A percentile compares a stretch with the other conserved stretches of the same genome.
phyloP scores from a whole-genome alignment of 768 basidiomycete genomes.

The Epithele typhae region DNA sequence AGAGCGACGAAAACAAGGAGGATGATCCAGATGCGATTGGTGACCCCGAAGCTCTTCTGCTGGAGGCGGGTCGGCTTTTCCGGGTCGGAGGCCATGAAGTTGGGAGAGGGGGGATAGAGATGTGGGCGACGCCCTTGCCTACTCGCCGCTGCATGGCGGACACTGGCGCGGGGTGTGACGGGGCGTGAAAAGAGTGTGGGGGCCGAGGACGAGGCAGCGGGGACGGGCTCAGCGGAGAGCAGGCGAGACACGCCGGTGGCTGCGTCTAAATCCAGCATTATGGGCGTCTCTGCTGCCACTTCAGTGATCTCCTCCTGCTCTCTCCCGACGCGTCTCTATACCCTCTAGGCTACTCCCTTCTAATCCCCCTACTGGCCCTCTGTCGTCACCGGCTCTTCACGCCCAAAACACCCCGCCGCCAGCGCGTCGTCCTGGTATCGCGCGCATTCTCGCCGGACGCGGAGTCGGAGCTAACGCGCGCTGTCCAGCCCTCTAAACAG shows the following conservation, averaged over 20 bases:
- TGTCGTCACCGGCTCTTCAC: not conserved
- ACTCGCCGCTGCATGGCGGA: slow-evolving; percentile 56
- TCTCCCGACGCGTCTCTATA: not conserved
- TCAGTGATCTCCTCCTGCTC: not conserved
- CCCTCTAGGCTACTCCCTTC: not conserved
- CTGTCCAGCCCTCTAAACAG: no score
- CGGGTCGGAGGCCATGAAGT: slow-evolving; percentile 41
- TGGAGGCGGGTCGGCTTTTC: slow-evolving; percentile 51
- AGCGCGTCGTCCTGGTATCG: no score
- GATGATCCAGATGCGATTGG: slow-evolving; percentile 67
- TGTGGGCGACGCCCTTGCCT: slow-evolving; percentile 51
- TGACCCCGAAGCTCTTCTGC: slow-evolving; percentile 57
- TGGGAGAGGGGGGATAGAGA: slow-evolving; percentile 41
- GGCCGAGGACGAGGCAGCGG: slow-evolving; percentile 2
- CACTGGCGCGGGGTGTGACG: slow-evolving; percentile 2
- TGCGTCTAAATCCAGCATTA: not conserved
- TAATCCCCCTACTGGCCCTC: not conserved
- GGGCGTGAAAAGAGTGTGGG: slow-evolving; percentile 5
- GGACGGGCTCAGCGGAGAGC: not conserved
- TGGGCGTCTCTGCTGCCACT: slow-evolving; percentile 3
- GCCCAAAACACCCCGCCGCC: no score
- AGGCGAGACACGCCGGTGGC: no score
- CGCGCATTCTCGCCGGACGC: not conserved
- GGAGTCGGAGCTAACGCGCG: not conserved
- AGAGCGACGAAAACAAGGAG: slow-evolving; percentile 48